These are phyloP conservation scores for Gremmenia infestans DNA, from an alignment of 2,329 filamentous ascomycete genomes.

Conservation along the genomic window DNA sequence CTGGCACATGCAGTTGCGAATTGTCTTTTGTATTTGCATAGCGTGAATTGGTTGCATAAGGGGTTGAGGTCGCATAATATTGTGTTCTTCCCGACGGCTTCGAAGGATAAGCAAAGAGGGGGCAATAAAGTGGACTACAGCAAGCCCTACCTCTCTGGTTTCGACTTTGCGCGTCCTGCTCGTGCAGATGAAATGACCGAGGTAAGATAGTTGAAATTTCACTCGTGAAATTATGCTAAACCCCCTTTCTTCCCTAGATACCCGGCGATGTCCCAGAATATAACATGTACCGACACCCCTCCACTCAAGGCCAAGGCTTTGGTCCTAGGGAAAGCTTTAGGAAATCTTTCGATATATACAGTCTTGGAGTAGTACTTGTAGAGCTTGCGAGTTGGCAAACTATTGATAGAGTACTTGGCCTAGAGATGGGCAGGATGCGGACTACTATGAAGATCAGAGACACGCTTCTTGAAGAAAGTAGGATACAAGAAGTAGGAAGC, in stretches of 20 bases:
- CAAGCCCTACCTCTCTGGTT: constrained; percentile 45
- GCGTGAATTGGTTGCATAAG: constrained; percentile 55
- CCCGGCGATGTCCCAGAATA: constrained; percentile 40
- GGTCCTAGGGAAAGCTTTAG: constrained; percentile 15
- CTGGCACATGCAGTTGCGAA: constrained; percentile 48
- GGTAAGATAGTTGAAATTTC: not conserved
- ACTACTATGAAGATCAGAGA: constrained; percentile 34
- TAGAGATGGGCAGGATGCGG: constrained; percentile 38
- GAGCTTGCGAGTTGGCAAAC: constrained; percentile 50
- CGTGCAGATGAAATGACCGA: constrained; percentile 47
- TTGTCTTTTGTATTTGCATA: constrained; percentile 50
- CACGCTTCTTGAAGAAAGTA: constrained; percentile 29
- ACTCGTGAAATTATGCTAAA: not conserved
- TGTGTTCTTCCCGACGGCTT: constrained; percentile 41
- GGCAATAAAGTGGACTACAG: constrained; percentile 32
- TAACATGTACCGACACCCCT: constrained; percentile 47
- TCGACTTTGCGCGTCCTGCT: constrained; percentile 50
- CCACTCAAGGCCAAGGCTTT: constrained; percentile 14
- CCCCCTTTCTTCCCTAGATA: constrained; percentile 14
- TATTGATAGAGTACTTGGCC: constrained; percentile 39
- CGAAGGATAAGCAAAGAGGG: not conserved
- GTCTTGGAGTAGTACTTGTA: constrained; percentile 46
- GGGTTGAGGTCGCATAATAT: constrained; percentile 50
- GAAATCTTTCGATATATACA: constrained; percentile 49
- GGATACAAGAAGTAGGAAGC: constrained; percentile 33